Base-by-base conservation (phyloP, 2,329 filamentous ascomycete species). In the Escovopsis sp. region DNA sequence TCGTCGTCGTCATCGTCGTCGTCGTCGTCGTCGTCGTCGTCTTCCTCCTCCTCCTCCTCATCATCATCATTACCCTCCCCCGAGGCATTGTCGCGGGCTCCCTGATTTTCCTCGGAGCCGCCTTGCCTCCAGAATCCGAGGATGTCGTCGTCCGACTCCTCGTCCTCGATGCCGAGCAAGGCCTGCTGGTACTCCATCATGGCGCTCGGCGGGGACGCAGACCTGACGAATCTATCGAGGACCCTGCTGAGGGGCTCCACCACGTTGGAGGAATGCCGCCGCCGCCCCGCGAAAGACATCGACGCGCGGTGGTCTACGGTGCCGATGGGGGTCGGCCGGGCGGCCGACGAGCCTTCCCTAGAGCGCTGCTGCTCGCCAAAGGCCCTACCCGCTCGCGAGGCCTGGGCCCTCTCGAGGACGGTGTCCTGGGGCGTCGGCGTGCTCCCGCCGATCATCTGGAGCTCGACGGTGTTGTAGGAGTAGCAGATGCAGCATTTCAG, bases 401-500 rank as follows among this genome's bases (percentile, higher is more conserved):
- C 35, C 12, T 49, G 49, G 4, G 46, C 39, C 41, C 47, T 50
- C 33, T 58, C 55, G 6, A 50, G 49, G 15, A 48, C 40, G 12
- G 55, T 45, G 12, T 51, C 51, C 36, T 56, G 56, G 6, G 53
- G 51, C 26, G 54, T 49, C 36, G 48, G 52, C 18, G 49, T 52
- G 33, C 56, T 56, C 11, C 62, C 56, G 33, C 75, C 73, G 28
- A 77, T 62, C 34, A 82, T 74, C 44, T 74, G 73, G 26, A 82
- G 59, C 53, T 82, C 74, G 12, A 72, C 74, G 0, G 80, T 84
- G 53, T 84, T 84, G 53, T 82, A 84, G 3, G 78, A 82, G 36
- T 70, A 66, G 54, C 80, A 84, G 33, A 81, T 75, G 12, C 72
- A 79, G 58, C 91, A 98, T 61, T 94, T 94, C 38, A 94, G 68